Evolutionary conservation across 352 stramenopile genomes (phyloP).

Genomic region (Phytophthora constricta): DNA sequence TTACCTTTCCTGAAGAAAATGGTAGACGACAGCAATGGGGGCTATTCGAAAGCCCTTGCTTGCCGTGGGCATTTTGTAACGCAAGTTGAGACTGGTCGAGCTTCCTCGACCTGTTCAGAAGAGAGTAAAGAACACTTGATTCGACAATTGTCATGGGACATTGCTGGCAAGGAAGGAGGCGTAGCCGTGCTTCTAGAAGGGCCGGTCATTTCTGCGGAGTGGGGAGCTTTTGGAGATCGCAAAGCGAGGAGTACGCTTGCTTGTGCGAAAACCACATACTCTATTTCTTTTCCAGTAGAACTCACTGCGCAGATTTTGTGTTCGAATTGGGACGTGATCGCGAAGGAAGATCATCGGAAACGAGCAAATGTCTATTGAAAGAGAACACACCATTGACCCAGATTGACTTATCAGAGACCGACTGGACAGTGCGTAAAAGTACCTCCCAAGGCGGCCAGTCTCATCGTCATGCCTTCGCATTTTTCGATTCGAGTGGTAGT

Average conservation of each 20-base stretch:
- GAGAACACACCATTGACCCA: conserved; percentile 45
- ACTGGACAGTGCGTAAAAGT: conserved; percentile 60
- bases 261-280: conserved; percentile 66
- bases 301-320: conserved; percentile 59
- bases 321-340: conserved; percentile 52
- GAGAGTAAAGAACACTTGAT: conserved; percentile 21
- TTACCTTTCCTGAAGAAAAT: conserved; percentile 19
- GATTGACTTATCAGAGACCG: conserved; percentile 50
- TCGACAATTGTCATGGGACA: conserved; percentile 32
- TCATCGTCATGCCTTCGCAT: conserved; percentile 64
- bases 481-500: conserved; percentile 60
- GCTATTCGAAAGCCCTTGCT: not conserved
- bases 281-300: conserved; percentile 58
- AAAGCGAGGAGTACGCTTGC: conserved; percentile 63
- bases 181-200: conserved; percentile 42
- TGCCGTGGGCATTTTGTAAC: not conserved
- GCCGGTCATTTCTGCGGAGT: conserved; percentile 65
- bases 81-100: too few species aligned
- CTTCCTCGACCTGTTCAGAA: not conserved
- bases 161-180: conserved; percentile 33
- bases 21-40: conserved; percentile 8
- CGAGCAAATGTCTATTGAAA: conserved; percentile 55
- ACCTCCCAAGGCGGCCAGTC: conserved; percentile 33
- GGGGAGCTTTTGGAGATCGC: conserved; percentile 70
- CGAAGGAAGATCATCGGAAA: conserved; percentile 25